These are phyloP conservation scores for Spinacia oleracea DNA, from an alignment of 179 eudicot species.

Conservation along the genomic window DNA sequence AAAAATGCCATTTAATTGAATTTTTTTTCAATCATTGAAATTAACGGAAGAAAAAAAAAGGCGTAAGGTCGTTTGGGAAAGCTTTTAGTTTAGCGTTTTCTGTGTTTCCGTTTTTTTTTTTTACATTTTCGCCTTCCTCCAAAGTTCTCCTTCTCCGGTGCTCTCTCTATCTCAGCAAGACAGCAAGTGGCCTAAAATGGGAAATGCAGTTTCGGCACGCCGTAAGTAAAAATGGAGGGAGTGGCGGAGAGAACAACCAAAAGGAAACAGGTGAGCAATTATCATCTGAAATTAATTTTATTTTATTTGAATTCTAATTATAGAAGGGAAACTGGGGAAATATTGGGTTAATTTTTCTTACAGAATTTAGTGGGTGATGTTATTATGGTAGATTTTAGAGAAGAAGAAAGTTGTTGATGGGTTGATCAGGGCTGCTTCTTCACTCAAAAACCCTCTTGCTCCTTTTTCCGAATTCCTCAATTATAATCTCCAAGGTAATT, in stretches of 20 bases:
- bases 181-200: too few species aligned
- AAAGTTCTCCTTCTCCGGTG: too few species aligned
- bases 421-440: conserved; percentile 56
- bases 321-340: neutral
- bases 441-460: conserved; percentile 53
- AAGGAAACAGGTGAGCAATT: conserved; percentile 31
- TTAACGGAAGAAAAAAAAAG: too few species aligned
- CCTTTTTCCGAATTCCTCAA: conserved; percentile 51
- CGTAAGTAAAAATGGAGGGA: too few species aligned
- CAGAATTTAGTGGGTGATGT: conserved; percentile 10
- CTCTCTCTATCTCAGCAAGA: too few species aligned
- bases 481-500: conserved; percentile 49
- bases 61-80: too few species aligned
- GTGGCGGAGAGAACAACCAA: conserved; percentile 20
- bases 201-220: too few species aligned
- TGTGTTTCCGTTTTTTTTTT: too few species aligned
- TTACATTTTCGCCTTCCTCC: too few species aligned
- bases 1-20: too few species aligned
- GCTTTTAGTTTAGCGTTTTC: too few species aligned
- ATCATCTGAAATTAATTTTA: neutral
- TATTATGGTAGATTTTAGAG: conserved; percentile 51
- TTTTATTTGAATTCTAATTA: neutral
- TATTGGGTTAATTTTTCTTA: neutral
- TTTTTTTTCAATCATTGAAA: too few species aligned
- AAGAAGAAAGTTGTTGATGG: conserved; percentile 56